phyloP scores from a whole-genome alignment of 2,329 filamentous ascomycete genomes.

The Zymoseptoria passerinii region DNA sequence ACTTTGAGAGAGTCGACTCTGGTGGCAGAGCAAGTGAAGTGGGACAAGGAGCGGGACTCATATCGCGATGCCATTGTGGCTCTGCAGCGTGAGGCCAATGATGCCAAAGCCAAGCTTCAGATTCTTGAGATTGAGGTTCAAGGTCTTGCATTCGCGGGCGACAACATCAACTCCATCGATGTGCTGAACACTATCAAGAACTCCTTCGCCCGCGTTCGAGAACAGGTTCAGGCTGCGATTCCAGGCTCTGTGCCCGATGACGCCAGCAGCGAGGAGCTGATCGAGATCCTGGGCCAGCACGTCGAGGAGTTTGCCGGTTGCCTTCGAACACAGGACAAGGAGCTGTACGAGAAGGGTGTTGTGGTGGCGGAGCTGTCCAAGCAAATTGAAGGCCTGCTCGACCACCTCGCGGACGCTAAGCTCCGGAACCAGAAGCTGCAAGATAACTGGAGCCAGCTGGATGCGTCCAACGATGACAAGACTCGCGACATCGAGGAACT shows the following conservation, averaged over 20 bases:
- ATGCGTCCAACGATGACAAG: slow-evolving; percentile 28
- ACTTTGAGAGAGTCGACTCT: not conserved
- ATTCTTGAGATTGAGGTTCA: slow-evolving; percentile 38
- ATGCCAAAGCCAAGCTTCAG: slow-evolving; percentile 34
- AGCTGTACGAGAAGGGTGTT: slow-evolving; percentile 27
- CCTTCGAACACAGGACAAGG: slow-evolving; percentile 29
- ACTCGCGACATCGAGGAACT: slow-evolving; percentile 32
- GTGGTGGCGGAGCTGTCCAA: slow-evolving; percentile 28
- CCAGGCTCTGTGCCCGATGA: slow-evolving; percentile 31
- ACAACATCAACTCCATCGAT: slow-evolving; percentile 26
- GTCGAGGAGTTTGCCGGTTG: slow-evolving; percentile 28
- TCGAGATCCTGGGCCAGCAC: slow-evolving; percentile 4
- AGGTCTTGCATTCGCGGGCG: slow-evolving; percentile 33
- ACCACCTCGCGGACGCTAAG: slow-evolving; percentile 34
- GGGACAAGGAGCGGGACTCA: slow-evolving; percentile 18
- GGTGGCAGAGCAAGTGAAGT: slow-evolving; percentile 4
- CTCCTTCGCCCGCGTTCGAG: slow-evolving; percentile 35
- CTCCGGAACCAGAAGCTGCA: slow-evolving; percentile 32
- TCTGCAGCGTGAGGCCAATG: slow-evolving; percentile 31
- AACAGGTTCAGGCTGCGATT: slow-evolving; percentile 34
- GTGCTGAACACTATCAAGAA: slow-evolving; percentile 36
- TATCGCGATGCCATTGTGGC: slow-evolving; percentile 36
- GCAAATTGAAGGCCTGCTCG: slow-evolving; percentile 31
- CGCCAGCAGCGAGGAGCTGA: slow-evolving; percentile 26
- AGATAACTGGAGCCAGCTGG: slow-evolving; percentile 29